Evolutionary conservation across 371 early-diverging fungal species (phyloP).

Genomic region (Rhizopus microsporus): DNA sequence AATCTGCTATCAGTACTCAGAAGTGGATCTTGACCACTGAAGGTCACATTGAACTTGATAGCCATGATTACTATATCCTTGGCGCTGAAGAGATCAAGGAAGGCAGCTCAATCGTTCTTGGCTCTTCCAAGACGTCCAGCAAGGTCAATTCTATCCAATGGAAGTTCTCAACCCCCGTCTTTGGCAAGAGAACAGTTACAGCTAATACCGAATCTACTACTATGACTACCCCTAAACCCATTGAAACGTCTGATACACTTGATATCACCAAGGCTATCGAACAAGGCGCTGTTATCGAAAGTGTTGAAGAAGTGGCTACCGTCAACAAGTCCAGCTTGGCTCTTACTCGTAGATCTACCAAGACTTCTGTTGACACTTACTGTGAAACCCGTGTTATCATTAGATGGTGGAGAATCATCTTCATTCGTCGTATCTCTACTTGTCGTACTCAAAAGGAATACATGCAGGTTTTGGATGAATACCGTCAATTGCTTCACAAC

Average conservation of each 20-base stretch:
- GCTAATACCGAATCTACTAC: neutral
- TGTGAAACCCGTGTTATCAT: slow-evolving; percentile 23
- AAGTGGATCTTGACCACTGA: slow-evolving; percentile 46
- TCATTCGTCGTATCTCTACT: slow-evolving; percentile 20
- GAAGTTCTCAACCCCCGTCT: slow-evolving; percentile 45
- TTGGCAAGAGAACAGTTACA: slow-evolving; percentile 29
- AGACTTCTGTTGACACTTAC: slow-evolving; percentile 11
- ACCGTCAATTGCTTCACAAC: slow-evolving; percentile 20
- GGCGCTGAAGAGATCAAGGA: slow-evolving; percentile 24
- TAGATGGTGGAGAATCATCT: slow-evolving; percentile 29
- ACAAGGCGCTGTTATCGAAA: slow-evolving; percentile 25
- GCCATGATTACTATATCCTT: slow-evolving; percentile 27
- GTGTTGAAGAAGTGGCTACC: slow-evolving; percentile 22
- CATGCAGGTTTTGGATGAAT: slow-evolving; percentile 26
- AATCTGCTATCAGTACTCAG: slow-evolving; percentile 30
- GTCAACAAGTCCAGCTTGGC: slow-evolving; percentile 8
- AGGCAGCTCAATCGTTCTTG: slow-evolving; percentile 13
- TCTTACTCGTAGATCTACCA: slow-evolving; percentile 12
- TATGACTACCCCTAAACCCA: slow-evolving; percentile 1
- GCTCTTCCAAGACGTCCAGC: slow-evolving; percentile 4
- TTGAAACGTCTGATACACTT: neutral
- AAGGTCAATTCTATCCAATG: slow-evolving; percentile 27
- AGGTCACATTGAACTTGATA: slow-evolving; percentile 38
- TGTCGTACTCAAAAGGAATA: slow-evolving; percentile 31
- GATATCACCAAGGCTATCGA: slow-evolving; percentile 26